Evolutionary conservation across 257 asterid species (phyloP).

Genomic region (Solanum acaule): DNA sequence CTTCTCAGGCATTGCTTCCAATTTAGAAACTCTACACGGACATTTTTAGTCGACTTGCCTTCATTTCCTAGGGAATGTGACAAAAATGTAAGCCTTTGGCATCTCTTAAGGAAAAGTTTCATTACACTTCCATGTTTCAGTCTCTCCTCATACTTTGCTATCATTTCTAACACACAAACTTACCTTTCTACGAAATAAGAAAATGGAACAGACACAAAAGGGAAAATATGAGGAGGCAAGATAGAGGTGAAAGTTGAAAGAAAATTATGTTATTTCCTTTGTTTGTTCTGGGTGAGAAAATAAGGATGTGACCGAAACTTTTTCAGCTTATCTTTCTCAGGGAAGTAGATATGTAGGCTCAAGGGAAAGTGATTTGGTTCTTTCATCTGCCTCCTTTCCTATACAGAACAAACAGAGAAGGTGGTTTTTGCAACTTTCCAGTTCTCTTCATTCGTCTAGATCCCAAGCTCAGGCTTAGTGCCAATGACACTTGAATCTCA

Average conservation of each 20-base stretch:
- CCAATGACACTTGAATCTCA: background rate
- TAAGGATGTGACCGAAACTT: background rate
- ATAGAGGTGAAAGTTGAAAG: background rate
- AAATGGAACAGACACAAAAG: background rate
- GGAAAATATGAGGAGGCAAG: background rate
- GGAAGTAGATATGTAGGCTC: background rate
- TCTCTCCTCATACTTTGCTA: background rate
- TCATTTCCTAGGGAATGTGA: background rate
- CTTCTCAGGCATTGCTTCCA: background rate
- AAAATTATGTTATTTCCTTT: background rate
- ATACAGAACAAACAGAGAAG: background rate
- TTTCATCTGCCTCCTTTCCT: background rate
- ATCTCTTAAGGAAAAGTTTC: background rate
- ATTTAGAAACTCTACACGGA: background rate
- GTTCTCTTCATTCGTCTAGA: background rate
- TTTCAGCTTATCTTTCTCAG: background rate
- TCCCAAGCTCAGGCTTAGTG: background rate
- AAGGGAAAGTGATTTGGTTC: background rate
- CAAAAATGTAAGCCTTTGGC: background rate
- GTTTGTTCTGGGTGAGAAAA: background rate
- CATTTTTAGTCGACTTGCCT: background rate
- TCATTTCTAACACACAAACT: background rate
- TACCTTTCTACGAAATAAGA: background rate
- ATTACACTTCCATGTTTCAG: background rate
- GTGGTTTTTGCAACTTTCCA: background rate